Percentiles rank a stretch among this genome's conserved stretches.
These are phyloP conservation scores for Plantago major DNA, from an alignment of 257 asterid genomes.

Conservation along the genomic window DNA sequence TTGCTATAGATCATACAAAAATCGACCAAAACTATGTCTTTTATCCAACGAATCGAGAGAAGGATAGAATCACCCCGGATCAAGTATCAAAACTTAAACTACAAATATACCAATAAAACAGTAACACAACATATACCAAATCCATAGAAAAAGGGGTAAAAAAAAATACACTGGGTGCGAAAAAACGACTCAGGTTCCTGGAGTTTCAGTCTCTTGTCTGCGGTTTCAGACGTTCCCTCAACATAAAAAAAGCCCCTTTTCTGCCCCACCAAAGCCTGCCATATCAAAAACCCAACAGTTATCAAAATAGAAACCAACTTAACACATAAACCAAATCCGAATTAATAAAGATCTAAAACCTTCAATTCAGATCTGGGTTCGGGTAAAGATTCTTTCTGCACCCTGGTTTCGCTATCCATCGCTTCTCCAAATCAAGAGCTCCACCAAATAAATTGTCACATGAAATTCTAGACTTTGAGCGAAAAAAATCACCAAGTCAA, in stretches of 20 bases:
- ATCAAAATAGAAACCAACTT: not conserved
- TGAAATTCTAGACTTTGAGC: not conserved
- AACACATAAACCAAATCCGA: not conserved
- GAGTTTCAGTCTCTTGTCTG: conserved; percentile 39
- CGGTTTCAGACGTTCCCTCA: conserved; percentile 27
- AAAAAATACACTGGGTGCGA: conserved; percentile 28
- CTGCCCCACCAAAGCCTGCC: conserved; percentile 27
- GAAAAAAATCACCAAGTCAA: not conserved
- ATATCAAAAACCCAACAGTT: conserved; percentile 14
- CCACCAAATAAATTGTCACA: too few species aligned
- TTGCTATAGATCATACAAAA: too few species aligned
- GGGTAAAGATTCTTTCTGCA: too few species aligned
- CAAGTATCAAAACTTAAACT: not conserved
- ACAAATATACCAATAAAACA: conserved; percentile 18
- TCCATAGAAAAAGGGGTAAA: not conserved
- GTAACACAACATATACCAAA: conserved; percentile 6
- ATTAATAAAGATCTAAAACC: conserved; percentile 7
- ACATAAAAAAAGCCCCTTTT: conserved; percentile 31
- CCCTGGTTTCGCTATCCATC: too few species aligned
- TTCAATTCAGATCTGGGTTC: conserved; percentile 13
- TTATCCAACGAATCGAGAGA: too few species aligned
- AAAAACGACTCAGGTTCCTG: conserved; percentile 39
- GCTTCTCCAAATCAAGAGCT: too few species aligned
- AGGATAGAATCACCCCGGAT: too few species aligned
- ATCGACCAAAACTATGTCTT: too few species aligned